Evolutionary conservation across 352 stramenopile genomes (phyloP).

Genomic region (Phytophthora ramorum): DNA sequence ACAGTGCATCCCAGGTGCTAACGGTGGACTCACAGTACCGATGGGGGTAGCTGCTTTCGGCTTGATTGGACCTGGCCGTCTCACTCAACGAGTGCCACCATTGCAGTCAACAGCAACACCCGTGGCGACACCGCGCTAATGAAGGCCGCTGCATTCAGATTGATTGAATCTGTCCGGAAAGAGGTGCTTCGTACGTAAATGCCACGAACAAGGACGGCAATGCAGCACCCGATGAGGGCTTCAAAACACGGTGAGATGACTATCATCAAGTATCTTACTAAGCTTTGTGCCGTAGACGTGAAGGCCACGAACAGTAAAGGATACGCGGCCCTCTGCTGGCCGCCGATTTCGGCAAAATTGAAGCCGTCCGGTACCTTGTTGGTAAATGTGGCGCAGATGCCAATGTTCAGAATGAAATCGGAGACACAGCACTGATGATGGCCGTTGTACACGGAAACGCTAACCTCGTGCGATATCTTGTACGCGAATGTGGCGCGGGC

Average conservation of each 20-base stretch:
- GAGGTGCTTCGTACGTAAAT: too few relatives aligned
- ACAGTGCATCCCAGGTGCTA: too few relatives aligned
- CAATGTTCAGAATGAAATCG: background rate
- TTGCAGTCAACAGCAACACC: too few relatives aligned
- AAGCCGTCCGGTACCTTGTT: background rate
- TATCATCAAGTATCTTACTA: background rate
- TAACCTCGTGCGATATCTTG: background rate
- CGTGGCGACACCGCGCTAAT: too few relatives aligned
- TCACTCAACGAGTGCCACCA: too few relatives aligned
- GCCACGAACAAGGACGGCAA: too few relatives aligned
- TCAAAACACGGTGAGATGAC: background rate
- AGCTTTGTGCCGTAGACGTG: background rate
- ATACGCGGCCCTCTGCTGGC: background rate
- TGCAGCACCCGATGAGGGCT: background rate
- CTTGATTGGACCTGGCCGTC: too few relatives aligned
- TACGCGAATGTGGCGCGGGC: background rate
- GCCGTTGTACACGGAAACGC: background rate
- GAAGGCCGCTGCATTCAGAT: too few relatives aligned
- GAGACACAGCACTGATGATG: background rate
- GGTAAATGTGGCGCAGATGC: background rate
- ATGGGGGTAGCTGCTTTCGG: too few relatives aligned
- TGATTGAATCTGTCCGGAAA: too few relatives aligned
- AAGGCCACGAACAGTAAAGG: background rate
- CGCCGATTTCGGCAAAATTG: background rate
- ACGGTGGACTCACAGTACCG: too few relatives aligned